Base-by-base conservation (phyloP, 345 rosid genomes). In the Bruguiera gymnorhiza region DNA sequence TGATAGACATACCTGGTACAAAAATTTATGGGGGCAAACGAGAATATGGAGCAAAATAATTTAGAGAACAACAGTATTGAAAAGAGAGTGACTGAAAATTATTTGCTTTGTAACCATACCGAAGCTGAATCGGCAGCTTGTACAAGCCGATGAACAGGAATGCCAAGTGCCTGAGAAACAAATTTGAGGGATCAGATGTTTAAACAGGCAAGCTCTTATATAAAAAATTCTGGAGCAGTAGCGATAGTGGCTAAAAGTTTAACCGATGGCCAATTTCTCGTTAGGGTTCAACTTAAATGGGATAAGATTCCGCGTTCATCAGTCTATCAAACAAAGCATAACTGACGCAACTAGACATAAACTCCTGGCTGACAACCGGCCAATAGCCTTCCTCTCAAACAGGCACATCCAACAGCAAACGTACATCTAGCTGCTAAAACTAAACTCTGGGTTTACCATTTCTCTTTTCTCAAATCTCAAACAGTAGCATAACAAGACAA, bases 121-220 rank as follows among this genome's bases (percentile, higher is more conserved):
- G 97, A 95, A 75, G 83, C 92, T 6, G 97, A 95, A 78, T 95
- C 97, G 21, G 97, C 99, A 57, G 92, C 91, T 72, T 86, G 83
- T 37, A 90, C 91, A 72, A 95, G 93, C 81, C 97, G 86, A 43
- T 81, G 75, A 64, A 92, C 90, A 3, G 97, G 92, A 77, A 89
- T 94, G 70, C 87, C 90, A 32, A 92, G 94, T 69, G 98, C 96
- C 97, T 95, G 76, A 32, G 80, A 53, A 73, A 43, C 68, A 46
- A 78, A 20, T 34, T 36, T 27, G 66, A 46, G 8, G 34, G 3
- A 62, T 77, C 52, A 82, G 79, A 70, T 61, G 69, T 67, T 30
- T 19, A 18, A 32, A 64, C 50, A 21, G 31, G 6, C 27, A n/a
- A 20, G 30, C 34, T 24, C 36, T 23, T 51, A 13, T 3, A 43